phyloP scores from a whole-genome alignment of 371 early-diverging fungal genomes.

The Mucor racemosus region DNA sequence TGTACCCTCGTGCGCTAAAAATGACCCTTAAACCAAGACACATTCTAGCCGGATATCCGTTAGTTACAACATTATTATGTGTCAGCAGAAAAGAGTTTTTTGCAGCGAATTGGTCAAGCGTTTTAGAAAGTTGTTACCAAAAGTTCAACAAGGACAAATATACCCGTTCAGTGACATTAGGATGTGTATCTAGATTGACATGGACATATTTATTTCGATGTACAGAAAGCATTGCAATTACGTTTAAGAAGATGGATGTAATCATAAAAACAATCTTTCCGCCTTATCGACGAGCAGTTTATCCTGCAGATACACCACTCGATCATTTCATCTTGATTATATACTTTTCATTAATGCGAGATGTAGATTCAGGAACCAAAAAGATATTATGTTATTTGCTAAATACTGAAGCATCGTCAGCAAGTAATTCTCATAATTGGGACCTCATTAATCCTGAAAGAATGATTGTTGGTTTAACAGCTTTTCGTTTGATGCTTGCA shows the following conservation, averaged over 20 bases:
- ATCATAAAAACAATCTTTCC: conserved; percentile 76
- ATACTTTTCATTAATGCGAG: conserved; percentile 78
- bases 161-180: conserved; percentile 72
- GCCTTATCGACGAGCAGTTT: conserved; percentile 65
- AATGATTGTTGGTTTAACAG: conserved; percentile 74
- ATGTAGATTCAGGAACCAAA: conserved; percentile 81
- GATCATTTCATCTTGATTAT: conserved; percentile 83
- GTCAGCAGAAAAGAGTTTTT: conserved; percentile 91
- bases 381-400: conserved; percentile 72
- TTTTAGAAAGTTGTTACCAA: conserved; percentile 80
- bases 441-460: conserved; percentile 74
- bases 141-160: conserved; percentile 81
- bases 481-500: conserved; percentile 72
- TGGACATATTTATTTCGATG: conserved; percentile 96
- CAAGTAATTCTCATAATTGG: conserved; percentile 52
- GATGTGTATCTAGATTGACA: conserved; percentile 80
- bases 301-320: conserved; percentile 74
- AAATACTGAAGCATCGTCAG: conserved; percentile 52
- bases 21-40: conserved; percentile 89
- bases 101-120: conserved; percentile 72
- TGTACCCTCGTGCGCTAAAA: conserved; percentile 88
- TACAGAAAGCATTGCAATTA: conserved; percentile 66
- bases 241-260: conserved; percentile 66
- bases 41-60: conserved; percentile 79
- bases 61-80: conserved; percentile 86